A percentile compares a stretch with the other conserved stretches of the same genome.
These are phyloP conservation scores for Arctium minus DNA, from an alignment of 129 eudicot genomes.

Conservation along the genomic window DNA sequence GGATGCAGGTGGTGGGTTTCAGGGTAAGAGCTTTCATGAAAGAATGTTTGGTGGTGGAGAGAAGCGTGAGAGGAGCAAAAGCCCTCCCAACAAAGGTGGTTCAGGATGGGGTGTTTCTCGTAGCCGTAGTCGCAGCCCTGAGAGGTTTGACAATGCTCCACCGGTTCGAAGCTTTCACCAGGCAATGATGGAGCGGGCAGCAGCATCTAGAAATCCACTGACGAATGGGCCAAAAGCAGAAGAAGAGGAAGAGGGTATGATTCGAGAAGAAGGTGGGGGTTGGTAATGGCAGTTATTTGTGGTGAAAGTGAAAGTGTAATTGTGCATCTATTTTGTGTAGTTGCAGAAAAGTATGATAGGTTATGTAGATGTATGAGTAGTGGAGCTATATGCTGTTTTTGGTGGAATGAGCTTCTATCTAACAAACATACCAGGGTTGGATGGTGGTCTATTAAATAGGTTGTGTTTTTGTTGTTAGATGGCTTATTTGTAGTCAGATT, in stretches of 20 bases:
- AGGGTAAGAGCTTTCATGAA: constrained; percentile 60
- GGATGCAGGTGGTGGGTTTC: constrained; percentile 39
- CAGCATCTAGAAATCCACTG: constrained; percentile 1
- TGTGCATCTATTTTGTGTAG: constrained; percentile 11
- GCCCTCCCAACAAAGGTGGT: constrained; percentile 36
- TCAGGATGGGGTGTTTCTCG: constrained; percentile 44
- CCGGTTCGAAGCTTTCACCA: constrained; percentile 54
- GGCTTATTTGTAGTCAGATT: constrained; percentile 11
- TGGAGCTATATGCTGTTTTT: constrained; percentile 19
- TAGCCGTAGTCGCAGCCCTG: constrained; percentile 59
- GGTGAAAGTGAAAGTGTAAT: constrained; percentile 5
- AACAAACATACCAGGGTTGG: constrained; percentile 1
- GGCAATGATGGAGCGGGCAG: constrained; percentile 42
- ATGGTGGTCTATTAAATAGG: not conserved
- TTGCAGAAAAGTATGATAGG: constrained; percentile 5
- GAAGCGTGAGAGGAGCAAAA: constrained; percentile 34
- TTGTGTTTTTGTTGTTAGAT: constrained; percentile 9
- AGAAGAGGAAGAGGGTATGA: not conserved
- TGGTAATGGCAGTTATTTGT: constrained; percentile 9
- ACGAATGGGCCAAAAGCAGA: not conserved
- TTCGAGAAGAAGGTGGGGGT: not conserved
- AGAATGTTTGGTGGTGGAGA: constrained; percentile 32
- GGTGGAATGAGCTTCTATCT: constrained; percentile 4
- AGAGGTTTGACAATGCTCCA: constrained; percentile 40
- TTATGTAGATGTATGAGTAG: constrained; percentile 3